Percentiles rank a stretch among this genome's conserved stretches.
phyloP scores from a whole-genome alignment of 306 rosid species.

The Cyclanthera cordifolia region DNA sequence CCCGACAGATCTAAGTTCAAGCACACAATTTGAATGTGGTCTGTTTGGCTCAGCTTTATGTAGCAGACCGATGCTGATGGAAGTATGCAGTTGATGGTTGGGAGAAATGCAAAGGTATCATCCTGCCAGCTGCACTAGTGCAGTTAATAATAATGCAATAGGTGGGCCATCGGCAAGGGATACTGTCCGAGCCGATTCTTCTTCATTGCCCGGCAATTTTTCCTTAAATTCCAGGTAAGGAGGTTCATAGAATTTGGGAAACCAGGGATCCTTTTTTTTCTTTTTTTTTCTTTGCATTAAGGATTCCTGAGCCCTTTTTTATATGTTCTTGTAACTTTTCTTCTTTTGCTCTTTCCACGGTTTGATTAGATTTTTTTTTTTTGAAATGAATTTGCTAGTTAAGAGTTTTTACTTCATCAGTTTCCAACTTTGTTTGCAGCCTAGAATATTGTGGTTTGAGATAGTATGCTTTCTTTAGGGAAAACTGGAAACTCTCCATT shows the following conservation, averaged over 20 bases:
- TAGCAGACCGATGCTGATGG: conserved; percentile 58
- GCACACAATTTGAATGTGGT: conserved; percentile 28
- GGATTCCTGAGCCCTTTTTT: not conserved
- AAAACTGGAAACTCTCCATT: not conserved
- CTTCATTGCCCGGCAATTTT: conserved; percentile 58
- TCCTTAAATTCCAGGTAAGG: conserved; percentile 59
- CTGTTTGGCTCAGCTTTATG: conserved; percentile 29
- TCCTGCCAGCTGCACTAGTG: conserved; percentile 76
- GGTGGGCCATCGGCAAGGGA: conserved; percentile 78
- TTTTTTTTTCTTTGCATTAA: not conserved
- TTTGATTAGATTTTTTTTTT: not conserved
- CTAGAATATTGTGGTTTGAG: not conserved
- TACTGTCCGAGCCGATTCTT: conserved; percentile 63
- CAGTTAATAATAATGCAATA: conserved; percentile 64
- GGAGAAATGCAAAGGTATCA: conserved; percentile 92
- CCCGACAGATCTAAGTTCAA: not conserved
- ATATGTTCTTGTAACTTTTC: no score
- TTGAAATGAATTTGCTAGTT: no score
- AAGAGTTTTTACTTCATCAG: not conserved
- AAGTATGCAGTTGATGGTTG: conserved; percentile 77
- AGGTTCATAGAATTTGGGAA: conserved; percentile 13
- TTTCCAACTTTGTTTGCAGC: not conserved
- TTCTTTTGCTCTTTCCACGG: no score
- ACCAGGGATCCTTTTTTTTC: not conserved
- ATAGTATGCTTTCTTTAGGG: not conserved